Evolutionary conservation across 1,284 basidiomycete genomes (phyloP).

Genomic region (Anthracocystis setariae): DNA sequence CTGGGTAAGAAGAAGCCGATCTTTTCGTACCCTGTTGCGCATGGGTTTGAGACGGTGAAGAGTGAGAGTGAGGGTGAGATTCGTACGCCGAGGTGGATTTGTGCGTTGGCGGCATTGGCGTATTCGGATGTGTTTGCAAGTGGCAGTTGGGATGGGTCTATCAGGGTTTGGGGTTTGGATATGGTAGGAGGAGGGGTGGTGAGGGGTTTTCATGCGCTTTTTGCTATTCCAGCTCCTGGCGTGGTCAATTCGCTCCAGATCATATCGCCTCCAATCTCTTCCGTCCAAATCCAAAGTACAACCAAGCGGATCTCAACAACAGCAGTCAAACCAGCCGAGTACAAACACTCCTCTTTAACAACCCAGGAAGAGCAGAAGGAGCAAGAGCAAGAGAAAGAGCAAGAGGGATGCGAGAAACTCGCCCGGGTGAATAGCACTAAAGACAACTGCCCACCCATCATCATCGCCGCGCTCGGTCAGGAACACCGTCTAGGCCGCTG

Average conservation of each 20-base stretch:
- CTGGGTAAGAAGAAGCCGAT: conserved; percentile 96
- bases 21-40: conserved; percentile 83
- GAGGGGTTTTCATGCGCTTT: conserved; percentile 78
- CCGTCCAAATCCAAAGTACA: not conserved
- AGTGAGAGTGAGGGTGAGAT: conserved; percentile 80
- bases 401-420: not conserved
- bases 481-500: conserved; percentile 91
- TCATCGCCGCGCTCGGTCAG: conserved; percentile 84
- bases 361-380: not conserved
- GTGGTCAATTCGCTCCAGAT: conserved; percentile 91
- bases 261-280: conserved; percentile 72
- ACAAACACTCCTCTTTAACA: too few relatives aligned
- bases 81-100: conserved; percentile 87
- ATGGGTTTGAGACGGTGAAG: conserved; percentile 77
- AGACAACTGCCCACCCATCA: conserved; percentile 68
- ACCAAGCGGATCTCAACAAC: not conserved
- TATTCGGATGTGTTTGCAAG: conserved; percentile 90
- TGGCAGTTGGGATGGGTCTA: conserved; percentile 89
- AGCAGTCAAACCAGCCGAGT: conserved; percentile 17
- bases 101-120: conserved; percentile 79
- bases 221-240: conserved; percentile 76
- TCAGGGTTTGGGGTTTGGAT: conserved; percentile 90
- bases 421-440: conserved; percentile 42
- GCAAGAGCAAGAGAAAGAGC: not conserved
- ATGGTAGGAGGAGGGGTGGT: conserved; percentile 69